Evolutionary conservation across 345 rosid genomes (phyloP), one percentile per base, ranked within the genome.

Genomic region (Dovyalis caffra): DNA sequence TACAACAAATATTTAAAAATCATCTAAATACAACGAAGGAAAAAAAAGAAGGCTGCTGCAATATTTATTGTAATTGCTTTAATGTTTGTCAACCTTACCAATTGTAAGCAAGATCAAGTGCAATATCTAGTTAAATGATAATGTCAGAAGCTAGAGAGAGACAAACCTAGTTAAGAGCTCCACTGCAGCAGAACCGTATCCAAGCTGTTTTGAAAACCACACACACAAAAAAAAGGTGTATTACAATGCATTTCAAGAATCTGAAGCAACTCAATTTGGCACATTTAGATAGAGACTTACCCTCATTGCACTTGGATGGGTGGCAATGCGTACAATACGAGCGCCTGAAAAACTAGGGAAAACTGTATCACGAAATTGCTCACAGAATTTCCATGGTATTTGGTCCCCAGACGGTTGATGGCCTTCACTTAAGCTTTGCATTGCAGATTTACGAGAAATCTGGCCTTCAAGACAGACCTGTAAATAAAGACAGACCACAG

Each of bases 331-430:
- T 60, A 93, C 99, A 47, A 95, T 90, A 61, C 99, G 92, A 87
- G 93, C 98, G 73, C 99, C 99, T 31, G 99, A 96, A 74, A 96
- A 90, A 68, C 85, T 83, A 69, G 99, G 99, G 76, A 96, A 96
- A 66, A 76, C 93, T 25, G 88, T 75, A 64, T 96, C 95, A 71
- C 88, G 87, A 64, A 90, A 96, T 72, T 92, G 92, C 85, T 96
- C 95, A 80, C 88, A 90, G 79, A 96, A 93, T 80, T 96, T 96
- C 99, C 99, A 96, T 34, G 99, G 98, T 71, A 96, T 91, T 78
- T 93, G 98, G 83, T 96, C 99, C 73, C 99, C 99, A 86, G 53
- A 87, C 10, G 99, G 99, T 75, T 87, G 91, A 87, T 90, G 92
- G 40, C 94, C 98, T 72, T 79, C 91, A 7, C 87, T 79, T 76